Base-by-base conservation (phyloP, 192 early-diverging fungal species). In the Radiomyces spectabilis region DNA sequence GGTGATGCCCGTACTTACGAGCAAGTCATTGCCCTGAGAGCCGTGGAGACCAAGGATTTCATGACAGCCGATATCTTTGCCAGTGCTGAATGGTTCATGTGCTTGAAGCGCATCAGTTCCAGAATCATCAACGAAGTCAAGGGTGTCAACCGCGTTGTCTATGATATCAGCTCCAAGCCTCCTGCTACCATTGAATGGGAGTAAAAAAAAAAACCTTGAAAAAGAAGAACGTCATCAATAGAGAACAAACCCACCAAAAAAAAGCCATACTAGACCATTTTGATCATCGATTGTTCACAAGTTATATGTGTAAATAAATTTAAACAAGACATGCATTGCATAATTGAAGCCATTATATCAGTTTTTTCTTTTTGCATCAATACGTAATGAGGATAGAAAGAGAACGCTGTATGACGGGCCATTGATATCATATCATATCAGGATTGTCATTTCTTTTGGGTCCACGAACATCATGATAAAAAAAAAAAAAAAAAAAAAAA, bases 101-200 rank as follows among this genome's bases (percentile, higher is more conserved):
- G 79, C 70, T 74, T 98, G 43, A 97, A 97, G 80, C 79, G 73
- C 49, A 99, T 99, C 61, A 87, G 83, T 66, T 92, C 83, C 68
- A 76, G 93, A 52, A 99, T 99, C 67, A 97, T 95, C 77, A 99
- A 99, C 62, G 96, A 99, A 76, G 94, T 99, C 53, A 79, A 91
- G 58, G 96, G 96, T 37, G 94, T 98, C 42, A 98, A 98, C 79
- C 85, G 96, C 33, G 93, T 95, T 32, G 84, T 98, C 55, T 96
- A 96, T 65, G 95, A 98, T 65, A 85, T 98, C 65, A 89, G 86
- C 63, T 91, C 88, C 52, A 98, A 98, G 79, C 95, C 95, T 45
- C 95, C 95, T 41, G 93, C 93, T 61, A 98, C 95, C 52, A 96
- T 98, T 73, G 95, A 98, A 79, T 92, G 89, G 80, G 92, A 95